Evolutionary conservation across 2,329 filamentous ascomycete species (phyloP).

Genomic region (Emydomyces testavorans): DNA sequence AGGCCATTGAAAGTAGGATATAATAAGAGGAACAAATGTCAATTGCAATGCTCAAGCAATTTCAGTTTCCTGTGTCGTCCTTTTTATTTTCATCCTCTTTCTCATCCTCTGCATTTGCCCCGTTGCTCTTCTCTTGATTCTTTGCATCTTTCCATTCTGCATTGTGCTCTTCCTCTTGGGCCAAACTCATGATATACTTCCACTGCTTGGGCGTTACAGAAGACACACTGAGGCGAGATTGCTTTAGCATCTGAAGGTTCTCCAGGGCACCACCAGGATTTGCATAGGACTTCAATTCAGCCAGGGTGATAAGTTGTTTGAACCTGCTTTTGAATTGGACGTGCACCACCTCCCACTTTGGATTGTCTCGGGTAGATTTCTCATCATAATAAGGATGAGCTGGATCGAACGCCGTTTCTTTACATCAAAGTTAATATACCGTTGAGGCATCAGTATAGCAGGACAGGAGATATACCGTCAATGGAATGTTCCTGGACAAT

Average conservation of each 20-base stretch:
- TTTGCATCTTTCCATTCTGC: neutral
- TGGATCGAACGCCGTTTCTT: conserved; percentile 59
- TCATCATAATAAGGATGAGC: conserved; percentile 73
- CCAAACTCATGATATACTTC: conserved; percentile 38
- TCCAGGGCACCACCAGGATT: conserved; percentile 47
- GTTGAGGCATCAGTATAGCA: conserved; percentile 54
- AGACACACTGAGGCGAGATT: conserved; percentile 67
- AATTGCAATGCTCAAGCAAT: neutral
- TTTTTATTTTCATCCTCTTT: neutral
- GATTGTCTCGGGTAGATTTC: conserved; percentile 55
- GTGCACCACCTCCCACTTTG: conserved; percentile 80
- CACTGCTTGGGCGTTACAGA: conserved; percentile 38
- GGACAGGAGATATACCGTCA: conserved; percentile 62
- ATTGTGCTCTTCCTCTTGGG: conserved; percentile 22
- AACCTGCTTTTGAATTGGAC: conserved; percentile 83
- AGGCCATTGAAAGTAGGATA: neutral
- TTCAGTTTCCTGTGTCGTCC: neutral
- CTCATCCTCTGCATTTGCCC: neutral
- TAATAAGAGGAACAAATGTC: neutral
- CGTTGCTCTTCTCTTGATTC: too few species aligned
- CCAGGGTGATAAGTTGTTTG: conserved; percentile 54
- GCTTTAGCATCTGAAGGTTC: conserved; percentile 72
- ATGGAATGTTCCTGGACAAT: conserved; percentile 73
- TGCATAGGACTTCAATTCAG: conserved; percentile 57
- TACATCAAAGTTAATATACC: conserved; percentile 47